A percentile compares a stretch with the other conserved stretches of the same genome.
phyloP scores from a whole-genome alignment of 1,284 basidiomycete genomes.

The Papiliotrema flavescens region DNA sequence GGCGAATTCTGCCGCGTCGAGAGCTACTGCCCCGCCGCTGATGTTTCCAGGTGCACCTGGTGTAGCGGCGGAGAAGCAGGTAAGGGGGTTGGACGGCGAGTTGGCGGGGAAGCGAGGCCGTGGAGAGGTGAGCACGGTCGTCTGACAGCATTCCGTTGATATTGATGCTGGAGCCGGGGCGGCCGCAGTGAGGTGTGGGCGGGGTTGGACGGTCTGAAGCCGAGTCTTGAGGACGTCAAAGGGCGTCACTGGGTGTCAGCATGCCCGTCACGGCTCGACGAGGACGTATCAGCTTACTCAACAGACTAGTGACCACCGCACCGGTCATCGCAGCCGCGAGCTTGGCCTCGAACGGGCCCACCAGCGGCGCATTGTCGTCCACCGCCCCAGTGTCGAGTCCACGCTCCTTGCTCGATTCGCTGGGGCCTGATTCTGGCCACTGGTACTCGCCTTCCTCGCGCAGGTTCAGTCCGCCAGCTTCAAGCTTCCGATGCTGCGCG shows the following conservation, averaged over 20 bases:
- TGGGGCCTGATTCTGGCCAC: conserved; percentile 39
- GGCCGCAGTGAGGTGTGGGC: conserved; percentile 9
- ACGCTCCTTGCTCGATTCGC: conserved; percentile 5
- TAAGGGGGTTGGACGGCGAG: conserved; percentile 11
- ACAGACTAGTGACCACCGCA: conserved; percentile 43
- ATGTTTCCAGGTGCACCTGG: background rate
- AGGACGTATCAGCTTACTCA: conserved; percentile 37
- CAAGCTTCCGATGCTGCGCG: conserved; percentile 1
- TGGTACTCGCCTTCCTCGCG: conserved; percentile 20
- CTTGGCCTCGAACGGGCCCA: conserved; percentile 42
- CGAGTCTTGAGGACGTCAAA: conserved; percentile 51
- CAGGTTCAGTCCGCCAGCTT: conserved; percentile 25
- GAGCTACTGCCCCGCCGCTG: background rate
- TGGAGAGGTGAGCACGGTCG: conserved; percentile 24
- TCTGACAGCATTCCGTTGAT: conserved; percentile 39
- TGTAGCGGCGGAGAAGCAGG: conserved; percentile 20
- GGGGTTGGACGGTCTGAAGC: conserved; percentile 46
- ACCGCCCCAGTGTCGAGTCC: background rate
- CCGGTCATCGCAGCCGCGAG: conserved; percentile 49
- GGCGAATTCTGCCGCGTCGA: conserved; percentile 5
- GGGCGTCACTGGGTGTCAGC: conserved; percentile 44
- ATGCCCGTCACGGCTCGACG: background rate
- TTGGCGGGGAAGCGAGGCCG: background rate
- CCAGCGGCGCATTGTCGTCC: background rate
- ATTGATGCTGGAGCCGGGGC: conserved; percentile 10